Conservation (phyloP, 495 filamentous ascomycete species). For the Usnea hakonensis region DNA sequence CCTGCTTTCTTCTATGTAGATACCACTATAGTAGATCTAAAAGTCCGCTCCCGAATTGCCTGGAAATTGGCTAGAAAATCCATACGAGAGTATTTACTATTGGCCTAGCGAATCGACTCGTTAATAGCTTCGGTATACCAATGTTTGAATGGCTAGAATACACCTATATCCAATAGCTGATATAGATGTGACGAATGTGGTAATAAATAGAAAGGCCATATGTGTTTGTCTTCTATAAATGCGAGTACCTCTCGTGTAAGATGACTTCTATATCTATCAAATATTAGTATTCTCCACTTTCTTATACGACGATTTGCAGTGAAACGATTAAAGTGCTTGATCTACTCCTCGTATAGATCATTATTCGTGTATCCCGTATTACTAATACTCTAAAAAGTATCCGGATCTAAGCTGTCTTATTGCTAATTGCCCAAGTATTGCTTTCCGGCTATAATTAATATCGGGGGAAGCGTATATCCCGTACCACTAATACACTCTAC, state of each 20-base stretch:
- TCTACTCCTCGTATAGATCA: neutral
- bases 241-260: too few species aligned
- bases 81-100: neutral
- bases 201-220: too few species aligned
- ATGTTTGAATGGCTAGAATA: conserved; percentile 30
- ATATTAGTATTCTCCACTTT: neutral
- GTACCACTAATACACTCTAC: conserved; percentile 12
- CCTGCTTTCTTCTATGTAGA: conserved; percentile 2
- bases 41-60: neutral
- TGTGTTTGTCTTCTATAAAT: too few species aligned
- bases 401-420: neutral
- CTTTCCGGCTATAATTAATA: conserved; percentile 8
- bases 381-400: neutral
- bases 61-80: neutral
- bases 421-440: neutral
- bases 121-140: neutral
- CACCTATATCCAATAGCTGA: conserved; percentile 3
- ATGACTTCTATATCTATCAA: neutral
- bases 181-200: too few species aligned
- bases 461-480: neutral
- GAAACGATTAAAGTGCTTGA: conserved; percentile 14
- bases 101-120: neutral
- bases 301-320: too few species aligned
- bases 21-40: neutral
- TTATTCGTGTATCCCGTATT: conserved; percentile 16